These are phyloP conservation scores for Erythrobasidium yunnanense DNA, from an alignment of 768 basidiomycete species.

Conservation along the genomic window DNA sequence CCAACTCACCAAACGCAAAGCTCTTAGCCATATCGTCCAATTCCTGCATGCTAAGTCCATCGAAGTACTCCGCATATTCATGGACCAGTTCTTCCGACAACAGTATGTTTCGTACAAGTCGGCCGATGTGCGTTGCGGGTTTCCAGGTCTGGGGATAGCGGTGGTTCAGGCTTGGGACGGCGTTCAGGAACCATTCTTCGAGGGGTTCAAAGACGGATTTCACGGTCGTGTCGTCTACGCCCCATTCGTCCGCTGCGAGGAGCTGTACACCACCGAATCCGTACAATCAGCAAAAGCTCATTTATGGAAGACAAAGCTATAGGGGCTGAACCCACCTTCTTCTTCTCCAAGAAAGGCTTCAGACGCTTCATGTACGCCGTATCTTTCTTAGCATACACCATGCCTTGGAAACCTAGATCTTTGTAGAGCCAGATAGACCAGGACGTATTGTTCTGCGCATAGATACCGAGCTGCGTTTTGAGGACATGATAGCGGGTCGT, in stretches of 20 bases:
- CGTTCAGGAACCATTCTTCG: background rate
- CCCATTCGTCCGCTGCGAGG: background rate
- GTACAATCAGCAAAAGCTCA: background rate
- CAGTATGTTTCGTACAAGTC: conserved; percentile 2
- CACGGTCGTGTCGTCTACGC: background rate
- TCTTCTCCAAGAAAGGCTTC: conserved; percentile 1
- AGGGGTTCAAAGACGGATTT: background rate
- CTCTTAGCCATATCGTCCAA: background rate
- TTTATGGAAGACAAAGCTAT: background rate
- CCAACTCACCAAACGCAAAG: background rate
- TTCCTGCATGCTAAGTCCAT: background rate
- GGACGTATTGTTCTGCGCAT: background rate
- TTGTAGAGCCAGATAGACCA: conserved; percentile 9
- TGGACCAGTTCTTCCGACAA: background rate
- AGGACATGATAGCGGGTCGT: background rate
- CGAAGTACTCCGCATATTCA: background rate
- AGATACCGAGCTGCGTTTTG: background rate
- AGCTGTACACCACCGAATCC: background rate
- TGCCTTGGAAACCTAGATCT: background rate
- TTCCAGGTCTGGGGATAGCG: background rate
- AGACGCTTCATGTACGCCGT: background rate
- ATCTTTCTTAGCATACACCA: background rate
- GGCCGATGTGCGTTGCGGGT: background rate
- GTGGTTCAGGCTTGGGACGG: background rate
- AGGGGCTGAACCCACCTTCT: background rate